Evolutionary conservation across 2,329 filamentous ascomycete genomes (phyloP).

Genomic region (Ceratocystis eucalypticola): DNA sequence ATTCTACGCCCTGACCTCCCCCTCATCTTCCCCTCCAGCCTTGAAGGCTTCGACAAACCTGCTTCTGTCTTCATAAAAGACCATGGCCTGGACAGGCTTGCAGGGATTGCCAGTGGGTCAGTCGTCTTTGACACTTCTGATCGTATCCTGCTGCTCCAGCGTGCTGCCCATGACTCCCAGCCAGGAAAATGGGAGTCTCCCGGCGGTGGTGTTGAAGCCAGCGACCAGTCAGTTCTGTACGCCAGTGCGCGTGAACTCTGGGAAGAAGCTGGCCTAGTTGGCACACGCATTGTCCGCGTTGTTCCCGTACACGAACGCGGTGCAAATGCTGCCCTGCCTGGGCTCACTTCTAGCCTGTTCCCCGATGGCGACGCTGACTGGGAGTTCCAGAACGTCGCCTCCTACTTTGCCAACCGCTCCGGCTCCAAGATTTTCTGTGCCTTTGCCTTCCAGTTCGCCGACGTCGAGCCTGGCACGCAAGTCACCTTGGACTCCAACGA

Average conservation of each 20-base stretch:
- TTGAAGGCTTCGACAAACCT: constrained; percentile 21
- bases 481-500: constrained; percentile 31
- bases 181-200: constrained; percentile 37
- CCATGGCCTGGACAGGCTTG: constrained; percentile 17
- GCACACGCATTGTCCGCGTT: constrained; percentile 23
- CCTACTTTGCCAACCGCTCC: constrained; percentile 26
- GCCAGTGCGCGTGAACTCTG: constrained; percentile 35
- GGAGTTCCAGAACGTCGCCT: constrained; percentile 9
- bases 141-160: constrained; percentile 34
- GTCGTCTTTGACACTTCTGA: constrained; percentile 27
- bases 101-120: constrained; percentile 26
- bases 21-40: constrained; percentile 19
- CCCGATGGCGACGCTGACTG: constrained; percentile 7
- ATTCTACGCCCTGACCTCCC: constrained; percentile 18
- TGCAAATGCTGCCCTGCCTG: constrained; percentile 16
- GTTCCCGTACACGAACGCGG: constrained; percentile 24
- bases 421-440: constrained; percentile 25
- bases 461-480: constrained; percentile 20
- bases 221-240: constrained; percentile 31
- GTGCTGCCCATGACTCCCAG: constrained; percentile 32
- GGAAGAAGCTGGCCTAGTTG: constrained; percentile 34
- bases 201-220: constrained; percentile 34
- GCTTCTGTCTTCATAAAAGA: constrained; percentile 19
- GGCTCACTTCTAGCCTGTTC: constrained; percentile 6
- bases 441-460: constrained; percentile 29